Evolutionary conservation across 805 yeast species (phyloP).

Genomic region (Alloascoidea africana): DNA sequence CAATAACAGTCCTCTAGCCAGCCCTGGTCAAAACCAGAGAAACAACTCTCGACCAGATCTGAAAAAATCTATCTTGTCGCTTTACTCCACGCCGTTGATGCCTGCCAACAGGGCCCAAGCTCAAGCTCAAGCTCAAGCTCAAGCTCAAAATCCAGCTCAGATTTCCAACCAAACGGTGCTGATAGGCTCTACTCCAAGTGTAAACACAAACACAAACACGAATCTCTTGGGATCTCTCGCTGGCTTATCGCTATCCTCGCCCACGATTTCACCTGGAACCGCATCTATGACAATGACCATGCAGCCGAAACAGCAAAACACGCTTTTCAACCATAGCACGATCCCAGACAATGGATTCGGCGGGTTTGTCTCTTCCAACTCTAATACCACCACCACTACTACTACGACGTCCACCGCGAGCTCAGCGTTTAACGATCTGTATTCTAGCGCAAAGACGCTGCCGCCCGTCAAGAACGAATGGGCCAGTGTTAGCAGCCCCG

Average conservation of each 20-base stretch:
- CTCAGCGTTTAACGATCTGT: neutral
- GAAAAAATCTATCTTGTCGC: slow-evolving; percentile 80
- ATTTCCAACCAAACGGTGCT: no score
- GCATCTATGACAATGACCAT: neutral
- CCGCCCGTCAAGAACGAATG: neutral
- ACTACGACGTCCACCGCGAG: neutral
- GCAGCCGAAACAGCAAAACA: no score
- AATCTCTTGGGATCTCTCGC: neutral
- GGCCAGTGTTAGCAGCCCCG: neutral
- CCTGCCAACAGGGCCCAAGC: slow-evolving; percentile 11
- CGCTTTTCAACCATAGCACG: neutral
- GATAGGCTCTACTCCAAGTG: no score
- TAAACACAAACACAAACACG: neutral
- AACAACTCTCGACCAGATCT: slow-evolving; percentile 54
- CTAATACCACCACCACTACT: neutral
- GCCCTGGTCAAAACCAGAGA: slow-evolving; percentile 5
- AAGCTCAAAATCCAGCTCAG: no score
- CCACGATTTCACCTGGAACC: neutral
- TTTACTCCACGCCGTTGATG: slow-evolving; percentile 55
- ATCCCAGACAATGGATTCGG: neutral
- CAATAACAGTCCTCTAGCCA: neutral
- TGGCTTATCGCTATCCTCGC: neutral
- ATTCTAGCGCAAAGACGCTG: neutral
- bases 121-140: slow-evolving; percentile 1
- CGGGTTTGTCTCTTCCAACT: neutral